Evolutionary conservation across 805 yeast species (phyloP).

Genomic region (Cyberlindnera bimundalis): DNA sequence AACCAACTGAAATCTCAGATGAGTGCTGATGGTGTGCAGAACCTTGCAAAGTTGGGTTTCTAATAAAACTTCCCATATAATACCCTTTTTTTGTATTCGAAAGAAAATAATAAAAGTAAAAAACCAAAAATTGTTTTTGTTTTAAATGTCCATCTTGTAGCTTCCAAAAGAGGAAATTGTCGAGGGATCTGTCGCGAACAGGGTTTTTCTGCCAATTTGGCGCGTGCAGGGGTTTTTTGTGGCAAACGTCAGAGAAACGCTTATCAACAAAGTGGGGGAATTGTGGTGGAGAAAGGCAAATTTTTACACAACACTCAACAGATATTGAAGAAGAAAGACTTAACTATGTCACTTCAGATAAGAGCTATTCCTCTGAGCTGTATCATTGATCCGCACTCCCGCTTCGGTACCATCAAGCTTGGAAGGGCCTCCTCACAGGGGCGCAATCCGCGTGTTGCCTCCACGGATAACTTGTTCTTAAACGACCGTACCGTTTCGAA

Average conservation of each 20-base stretch:
- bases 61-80: background rate
- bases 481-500: constrained; percentile 9
- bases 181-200: constrained; percentile 1
- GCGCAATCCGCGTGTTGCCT: constrained; percentile 2
- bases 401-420: background rate
- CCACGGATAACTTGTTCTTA: constrained; percentile 4
- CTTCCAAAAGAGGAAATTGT: background rate
- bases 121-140: too few species aligned
- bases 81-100: background rate
- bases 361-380: background rate
- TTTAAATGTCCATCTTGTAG: too few species aligned
- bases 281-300: too few species aligned
- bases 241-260: too few species aligned
- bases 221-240: constrained; percentile 1
- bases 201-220: constrained; percentile 1
- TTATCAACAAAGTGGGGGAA: too few species aligned
- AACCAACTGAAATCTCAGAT: constrained; percentile 21
- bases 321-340: too few species aligned
- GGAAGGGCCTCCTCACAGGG: constrained; percentile 3
- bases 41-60: constrained; percentile 19
- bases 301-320: too few species aligned
- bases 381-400: background rate
- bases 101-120: too few species aligned
- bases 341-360: background rate
- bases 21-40: constrained; percentile 16